Conservation (phyloP, 768 basidiomycete genomes). For the Tylopilus sp. region DNA sequence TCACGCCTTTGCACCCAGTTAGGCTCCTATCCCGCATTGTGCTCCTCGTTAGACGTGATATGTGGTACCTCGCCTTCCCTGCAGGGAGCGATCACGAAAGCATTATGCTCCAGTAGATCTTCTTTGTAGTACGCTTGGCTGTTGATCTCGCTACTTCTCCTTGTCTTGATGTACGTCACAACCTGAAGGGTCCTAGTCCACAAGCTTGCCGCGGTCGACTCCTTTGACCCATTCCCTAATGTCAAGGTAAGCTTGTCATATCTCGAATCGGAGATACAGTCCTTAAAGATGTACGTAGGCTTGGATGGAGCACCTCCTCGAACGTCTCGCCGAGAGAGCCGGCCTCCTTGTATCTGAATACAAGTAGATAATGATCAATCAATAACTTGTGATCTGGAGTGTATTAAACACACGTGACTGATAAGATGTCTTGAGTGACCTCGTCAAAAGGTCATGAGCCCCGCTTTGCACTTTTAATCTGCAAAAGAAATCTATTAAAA, state of each 20-base stretch:
- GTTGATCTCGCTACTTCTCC: background rate
- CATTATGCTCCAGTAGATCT: constrained; percentile 82
- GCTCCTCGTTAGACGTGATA: too few relatives aligned
- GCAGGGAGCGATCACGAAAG: constrained; percentile 57
- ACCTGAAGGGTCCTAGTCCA: constrained; percentile 52
- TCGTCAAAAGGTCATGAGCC: too few relatives aligned
- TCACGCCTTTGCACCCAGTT: too few relatives aligned
- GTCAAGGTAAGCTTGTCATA: constrained; percentile 42
- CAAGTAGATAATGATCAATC: too few relatives aligned
- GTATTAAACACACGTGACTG: constrained; percentile 13
- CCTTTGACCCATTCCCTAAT: constrained; percentile 59
- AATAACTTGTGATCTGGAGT: background rate
- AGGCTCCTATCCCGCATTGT: too few relatives aligned
- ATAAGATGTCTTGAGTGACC: too few relatives aligned
- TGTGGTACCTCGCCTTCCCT: constrained; percentile 69
- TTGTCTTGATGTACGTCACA: background rate
- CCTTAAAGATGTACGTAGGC: constrained; percentile 15
- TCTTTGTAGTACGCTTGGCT: constrained; percentile 54
- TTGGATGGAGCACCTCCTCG: constrained; percentile 29
- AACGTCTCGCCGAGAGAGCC: constrained; percentile 20
- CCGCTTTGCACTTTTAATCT: too few relatives aligned
- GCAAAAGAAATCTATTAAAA: too few relatives aligned
- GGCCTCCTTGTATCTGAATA: constrained; percentile 17
- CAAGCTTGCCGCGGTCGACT: constrained; percentile 48
- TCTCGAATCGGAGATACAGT: background rate